Conservation (phyloP, 2,329 filamentous ascomycete genomes). For the Exophiala alcalophila region DNA sequence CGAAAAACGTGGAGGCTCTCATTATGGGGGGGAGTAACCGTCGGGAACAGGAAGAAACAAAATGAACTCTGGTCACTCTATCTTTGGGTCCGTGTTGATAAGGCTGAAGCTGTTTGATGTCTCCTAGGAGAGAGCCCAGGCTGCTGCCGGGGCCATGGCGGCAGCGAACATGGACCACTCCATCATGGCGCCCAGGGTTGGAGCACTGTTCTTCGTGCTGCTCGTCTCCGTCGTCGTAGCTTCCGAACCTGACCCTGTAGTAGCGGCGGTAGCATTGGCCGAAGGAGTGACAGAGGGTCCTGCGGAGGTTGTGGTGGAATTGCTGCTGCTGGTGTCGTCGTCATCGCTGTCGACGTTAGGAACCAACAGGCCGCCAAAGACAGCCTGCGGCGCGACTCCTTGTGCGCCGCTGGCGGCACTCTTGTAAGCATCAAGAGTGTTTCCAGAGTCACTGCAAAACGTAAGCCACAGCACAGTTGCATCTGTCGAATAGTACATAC, state of each 20-base stretch:
- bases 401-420: slow-evolving; percentile 6
- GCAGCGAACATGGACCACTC: too few species aligned
- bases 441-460: neutral
- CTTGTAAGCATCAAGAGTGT: slow-evolving; percentile 7
- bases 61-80: too few species aligned
- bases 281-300: slow-evolving; percentile 5
- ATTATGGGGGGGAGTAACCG: too few species aligned
- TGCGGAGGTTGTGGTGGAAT: slow-evolving; percentile 1
- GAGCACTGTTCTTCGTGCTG: too few species aligned
- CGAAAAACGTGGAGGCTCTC: too few species aligned
- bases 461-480: neutral
- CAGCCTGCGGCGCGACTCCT: slow-evolving; percentile 1
- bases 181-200: too few species aligned
- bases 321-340: neutral
- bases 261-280: neutral
- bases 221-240: slow-evolving; percentile 4
- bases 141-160: too few species aligned
- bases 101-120: too few species aligned
- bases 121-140: too few species aligned
- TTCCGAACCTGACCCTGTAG: neutral
- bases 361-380: slow-evolving; percentile 4
- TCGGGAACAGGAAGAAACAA: too few species aligned
- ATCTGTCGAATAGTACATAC: slow-evolving; percentile 20
- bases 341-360: slow-evolving; percentile 7
- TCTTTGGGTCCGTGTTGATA: too few species aligned